A percentile compares a stretch with the other conserved stretches of the same genome.
Conservation (phyloP, 2,329 filamentous ascomycete genomes). For the Hortaea werneckii region DNA sequence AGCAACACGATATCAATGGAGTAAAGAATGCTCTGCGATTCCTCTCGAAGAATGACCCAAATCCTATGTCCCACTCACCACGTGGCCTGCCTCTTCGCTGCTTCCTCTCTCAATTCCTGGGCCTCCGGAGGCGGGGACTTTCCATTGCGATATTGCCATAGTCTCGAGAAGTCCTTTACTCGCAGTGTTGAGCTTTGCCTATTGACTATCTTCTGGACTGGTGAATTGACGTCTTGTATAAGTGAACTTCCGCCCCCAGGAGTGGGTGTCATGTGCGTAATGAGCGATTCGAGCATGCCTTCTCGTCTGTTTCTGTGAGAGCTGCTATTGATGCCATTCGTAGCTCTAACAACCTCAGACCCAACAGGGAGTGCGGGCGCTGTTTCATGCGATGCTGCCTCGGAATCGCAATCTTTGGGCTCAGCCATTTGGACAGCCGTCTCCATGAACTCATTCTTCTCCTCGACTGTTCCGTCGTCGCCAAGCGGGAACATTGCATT, state of each 20-base stretch:
- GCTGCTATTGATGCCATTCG: neutral
- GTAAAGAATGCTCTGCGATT: too few species aligned
- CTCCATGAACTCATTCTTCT: constrained; percentile 1
- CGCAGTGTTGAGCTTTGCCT: neutral
- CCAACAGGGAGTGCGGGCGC: neutral
- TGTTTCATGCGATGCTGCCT: neutral
- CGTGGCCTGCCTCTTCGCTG: neutral
- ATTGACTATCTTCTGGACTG: neutral
- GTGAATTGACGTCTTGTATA: neutral
- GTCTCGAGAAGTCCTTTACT: neutral
- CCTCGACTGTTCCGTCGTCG: neutral
- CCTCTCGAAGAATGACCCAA: neutral
- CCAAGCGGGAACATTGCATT: neutral
- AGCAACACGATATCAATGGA: too few species aligned
- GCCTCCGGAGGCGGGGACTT: neutral
- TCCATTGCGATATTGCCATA: neutral
- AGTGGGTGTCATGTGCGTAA: neutral
- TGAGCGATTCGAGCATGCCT: neutral
- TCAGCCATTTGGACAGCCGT: neutral
- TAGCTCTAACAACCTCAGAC: neutral
- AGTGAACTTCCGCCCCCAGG: neutral
- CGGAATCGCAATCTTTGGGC: neutral
- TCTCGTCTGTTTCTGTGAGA: neutral
- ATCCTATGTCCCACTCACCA: neutral
- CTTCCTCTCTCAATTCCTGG: neutral